phyloP scores from a whole-genome alignment of 2,329 filamentous ascomycete genomes.

The Cordyceps tenuipes region DNA sequence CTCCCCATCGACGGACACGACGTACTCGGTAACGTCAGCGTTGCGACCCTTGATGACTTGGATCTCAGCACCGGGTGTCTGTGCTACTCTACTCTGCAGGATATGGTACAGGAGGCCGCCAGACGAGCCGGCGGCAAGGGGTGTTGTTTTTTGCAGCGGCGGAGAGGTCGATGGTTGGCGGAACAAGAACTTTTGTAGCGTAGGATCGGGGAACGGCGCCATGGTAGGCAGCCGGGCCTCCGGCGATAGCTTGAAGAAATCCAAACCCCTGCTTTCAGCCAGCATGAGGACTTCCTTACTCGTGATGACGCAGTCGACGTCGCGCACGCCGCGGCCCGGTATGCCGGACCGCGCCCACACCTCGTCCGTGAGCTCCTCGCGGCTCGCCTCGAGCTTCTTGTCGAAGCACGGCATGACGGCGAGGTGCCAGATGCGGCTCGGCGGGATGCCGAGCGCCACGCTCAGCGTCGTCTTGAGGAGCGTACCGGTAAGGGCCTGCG shows the following conservation, averaged over 20 bases:
- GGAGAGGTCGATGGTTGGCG: slow-evolving; percentile 29
- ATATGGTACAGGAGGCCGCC: slow-evolving; percentile 86
- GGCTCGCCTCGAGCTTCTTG: slow-evolving; percentile 94
- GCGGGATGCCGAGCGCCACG: slow-evolving; percentile 59
- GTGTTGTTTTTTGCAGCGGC: slow-evolving; percentile 32
- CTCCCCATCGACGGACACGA: slow-evolving; percentile 50
- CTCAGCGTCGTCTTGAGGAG: slow-evolving; percentile 81
- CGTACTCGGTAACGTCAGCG: slow-evolving; percentile 82
- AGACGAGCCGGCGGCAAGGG: slow-evolving; percentile 62
- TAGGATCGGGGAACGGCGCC: slow-evolving; percentile 63
- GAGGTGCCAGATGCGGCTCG: slow-evolving; percentile 83
- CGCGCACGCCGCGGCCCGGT: slow-evolving; percentile 55
- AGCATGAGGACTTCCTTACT: slow-evolving; percentile 90
- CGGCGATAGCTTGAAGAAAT: slow-evolving; percentile 65
- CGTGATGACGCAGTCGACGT: slow-evolving; percentile 97
- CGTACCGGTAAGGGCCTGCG: slow-evolving; percentile 85
- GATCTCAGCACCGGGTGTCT: slow-evolving; percentile 64
- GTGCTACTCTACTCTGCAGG: slow-evolving; percentile 63
- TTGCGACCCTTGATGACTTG: slow-evolving; percentile 72
- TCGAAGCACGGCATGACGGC: slow-evolving; percentile 98
- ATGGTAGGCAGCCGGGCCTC: slow-evolving; percentile 39
- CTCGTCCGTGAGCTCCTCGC: slow-evolving; percentile 79
- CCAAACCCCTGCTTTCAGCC: slow-evolving; percentile 68
- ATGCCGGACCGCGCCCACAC: slow-evolving; percentile 54
- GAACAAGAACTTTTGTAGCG: slow-evolving; percentile 67